Conservation (phyloP, 495 filamentous ascomycete species). For the Penicillium desertorum region DNA sequence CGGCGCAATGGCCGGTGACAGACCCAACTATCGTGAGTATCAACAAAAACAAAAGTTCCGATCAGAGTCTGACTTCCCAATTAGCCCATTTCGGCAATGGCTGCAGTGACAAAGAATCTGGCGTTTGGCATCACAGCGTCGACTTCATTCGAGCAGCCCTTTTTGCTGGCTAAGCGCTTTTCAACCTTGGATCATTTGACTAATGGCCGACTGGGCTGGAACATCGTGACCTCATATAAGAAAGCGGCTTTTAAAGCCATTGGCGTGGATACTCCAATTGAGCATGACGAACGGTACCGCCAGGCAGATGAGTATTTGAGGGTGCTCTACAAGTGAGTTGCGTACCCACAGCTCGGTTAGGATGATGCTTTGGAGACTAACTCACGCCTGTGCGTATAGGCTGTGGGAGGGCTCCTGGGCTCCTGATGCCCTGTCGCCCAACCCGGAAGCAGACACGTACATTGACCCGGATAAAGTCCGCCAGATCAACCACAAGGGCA, state of each 20-base stretch:
- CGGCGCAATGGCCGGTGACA: slow-evolving; percentile 59
- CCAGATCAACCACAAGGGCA: slow-evolving; percentile 58
- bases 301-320: slow-evolving; percentile 62
- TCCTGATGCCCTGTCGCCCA: slow-evolving; percentile 49
- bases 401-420: slow-evolving; percentile 65
- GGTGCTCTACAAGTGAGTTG: slow-evolving; percentile 52
- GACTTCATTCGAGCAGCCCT: slow-evolving; percentile 60
- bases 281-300: slow-evolving; percentile 61
- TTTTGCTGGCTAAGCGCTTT: slow-evolving; percentile 57
- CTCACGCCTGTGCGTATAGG: slow-evolving; percentile 20
- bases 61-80: slow-evolving; percentile 11
- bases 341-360: background rate
- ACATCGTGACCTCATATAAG: slow-evolving; percentile 63
- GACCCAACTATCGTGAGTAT: slow-evolving; percentile 54
- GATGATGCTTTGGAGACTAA: background rate
- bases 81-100: slow-evolving; percentile 50
- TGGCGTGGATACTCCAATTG: slow-evolving; percentile 54
- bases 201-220: slow-evolving; percentile 61
- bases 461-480: slow-evolving; percentile 55
- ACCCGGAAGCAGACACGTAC: slow-evolving; percentile 52
- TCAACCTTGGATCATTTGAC: slow-evolving; percentile 66
- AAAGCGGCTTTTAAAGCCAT: slow-evolving; percentile 60
- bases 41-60: background rate
- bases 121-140: slow-evolving; percentile 50
- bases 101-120: slow-evolving; percentile 48